Percentiles rank a stretch among this genome's conserved stretches.
These are phyloP conservation scores for Leucocoprinus leucothites DNA, from an alignment of 768 basidiomycete species.

Conservation along the genomic window DNA sequence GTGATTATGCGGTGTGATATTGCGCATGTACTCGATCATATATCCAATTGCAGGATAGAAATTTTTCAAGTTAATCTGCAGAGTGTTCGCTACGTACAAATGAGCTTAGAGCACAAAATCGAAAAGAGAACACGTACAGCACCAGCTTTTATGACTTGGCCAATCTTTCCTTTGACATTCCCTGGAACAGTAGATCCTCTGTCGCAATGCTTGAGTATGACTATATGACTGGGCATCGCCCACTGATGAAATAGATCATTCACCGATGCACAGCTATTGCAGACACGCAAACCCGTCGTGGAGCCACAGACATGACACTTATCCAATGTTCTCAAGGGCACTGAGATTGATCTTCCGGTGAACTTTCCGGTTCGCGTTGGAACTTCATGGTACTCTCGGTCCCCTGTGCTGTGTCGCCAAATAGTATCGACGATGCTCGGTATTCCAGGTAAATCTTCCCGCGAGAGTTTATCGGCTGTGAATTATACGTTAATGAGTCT, in stretches of 20 bases:
- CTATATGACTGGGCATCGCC: not conserved
- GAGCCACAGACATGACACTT: not conserved
- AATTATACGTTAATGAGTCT: not conserved
- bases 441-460: not conserved
- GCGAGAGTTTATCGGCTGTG: not conserved
- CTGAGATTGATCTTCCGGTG: not conserved
- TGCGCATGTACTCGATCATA: conserved; percentile 22
- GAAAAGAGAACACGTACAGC: conserved; percentile 2
- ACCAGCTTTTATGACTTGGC: conserved; percentile 11
- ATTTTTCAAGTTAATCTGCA: conserved; percentile 28
- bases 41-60: conserved; percentile 33
- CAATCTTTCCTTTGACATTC: conserved; percentile 16
- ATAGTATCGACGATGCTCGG: not conserved
- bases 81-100: conserved; percentile 27
- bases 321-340: not conserved
- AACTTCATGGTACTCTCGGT: not conserved
- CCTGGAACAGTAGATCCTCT: conserved; percentile 12
- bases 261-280: conserved; percentile 1
- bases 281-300: not conserved
- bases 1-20: conserved; percentile 14
- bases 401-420: not conserved
- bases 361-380: not conserved
- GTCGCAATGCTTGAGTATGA: not conserved
- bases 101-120: not conserved
- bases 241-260: not conserved